Evolutionary conservation across 352 stramenopile species (phyloP).

Genomic region (Globisporangium spiculum): DNA sequence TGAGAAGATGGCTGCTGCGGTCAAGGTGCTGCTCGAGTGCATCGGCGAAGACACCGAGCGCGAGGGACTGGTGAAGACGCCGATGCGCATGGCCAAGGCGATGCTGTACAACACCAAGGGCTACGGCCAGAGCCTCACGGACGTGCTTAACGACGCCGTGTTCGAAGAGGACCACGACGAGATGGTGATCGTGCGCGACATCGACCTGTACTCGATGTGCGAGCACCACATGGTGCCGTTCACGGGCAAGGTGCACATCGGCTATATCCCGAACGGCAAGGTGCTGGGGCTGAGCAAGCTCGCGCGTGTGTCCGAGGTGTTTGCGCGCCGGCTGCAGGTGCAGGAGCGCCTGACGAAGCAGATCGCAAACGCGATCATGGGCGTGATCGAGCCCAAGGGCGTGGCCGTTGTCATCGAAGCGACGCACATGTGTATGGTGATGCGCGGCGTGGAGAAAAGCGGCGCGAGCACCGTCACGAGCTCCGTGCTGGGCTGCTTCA

Average conservation of each 20-base stretch:
- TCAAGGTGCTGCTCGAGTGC: slow-evolving; percentile 90
- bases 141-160: slow-evolving; percentile 96
- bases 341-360: slow-evolving; percentile 99
- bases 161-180: slow-evolving; percentile 98
- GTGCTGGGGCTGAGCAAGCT: slow-evolving; percentile 99
- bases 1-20: slow-evolving; percentile 92
- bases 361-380: slow-evolving; percentile 98
- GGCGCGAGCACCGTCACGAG: slow-evolving; percentile 96
- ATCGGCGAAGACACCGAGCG: slow-evolving; percentile 94
- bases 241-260: slow-evolving; percentile 95
- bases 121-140: slow-evolving; percentile 88
- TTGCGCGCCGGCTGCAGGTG: slow-evolving; percentile 95
- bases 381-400: slow-evolving; percentile 95
- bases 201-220: slow-evolving; percentile 98
- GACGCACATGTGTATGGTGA: slow-evolving; percentile 99
- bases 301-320: slow-evolving; percentile 97
- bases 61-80: slow-evolving; percentile 95
- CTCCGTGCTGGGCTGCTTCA: slow-evolving; percentile 96
- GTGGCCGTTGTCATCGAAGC: slow-evolving; percentile 99
- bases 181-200: slow-evolving; percentile 99
- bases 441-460: slow-evolving; percentile 98
- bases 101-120: slow-evolving; percentile 96
- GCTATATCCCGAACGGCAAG: slow-evolving; percentile 94
- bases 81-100: slow-evolving; percentile 96
- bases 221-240: slow-evolving; percentile 99